Conservation (phyloP, 2,329 filamentous ascomycete species). For the Fusarium nelsonii region DNA sequence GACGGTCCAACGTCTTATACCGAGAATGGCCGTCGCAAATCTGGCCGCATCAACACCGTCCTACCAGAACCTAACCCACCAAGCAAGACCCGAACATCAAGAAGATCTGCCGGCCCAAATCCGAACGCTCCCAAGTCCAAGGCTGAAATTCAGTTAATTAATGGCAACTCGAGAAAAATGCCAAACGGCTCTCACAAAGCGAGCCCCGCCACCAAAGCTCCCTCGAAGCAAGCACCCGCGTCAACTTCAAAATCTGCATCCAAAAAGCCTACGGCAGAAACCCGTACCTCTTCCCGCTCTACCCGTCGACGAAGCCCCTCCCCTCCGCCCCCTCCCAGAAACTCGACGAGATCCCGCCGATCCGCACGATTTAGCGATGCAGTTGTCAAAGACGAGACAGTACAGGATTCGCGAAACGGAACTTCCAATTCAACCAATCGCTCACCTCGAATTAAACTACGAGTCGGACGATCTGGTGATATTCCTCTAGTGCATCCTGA, state of each 20-base stretch:
- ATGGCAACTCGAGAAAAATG: conserved; percentile 45
- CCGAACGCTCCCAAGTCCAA: conserved; percentile 53
- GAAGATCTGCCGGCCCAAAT: conserved; percentile 55
- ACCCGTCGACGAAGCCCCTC: conserved; percentile 58
- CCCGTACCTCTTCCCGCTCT: conserved; percentile 50
- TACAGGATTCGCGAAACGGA: conserved; percentile 27
- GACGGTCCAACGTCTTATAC: conserved; percentile 90
- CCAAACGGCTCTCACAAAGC: conserved; percentile 46
- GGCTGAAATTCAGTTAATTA: conserved; percentile 45
- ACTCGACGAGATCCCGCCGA: conserved; percentile 59
- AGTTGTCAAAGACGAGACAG: conserved; percentile 33
- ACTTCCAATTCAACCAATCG: conserved; percentile 46
- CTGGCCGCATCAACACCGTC: conserved; percentile 71
- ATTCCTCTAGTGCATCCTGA: conserved; percentile 72
- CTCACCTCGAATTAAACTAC: conserved; percentile 63
- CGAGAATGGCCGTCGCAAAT: conserved; percentile 77
- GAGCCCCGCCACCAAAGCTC: conserved; percentile 45
- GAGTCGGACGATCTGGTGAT: conserved; percentile 53
- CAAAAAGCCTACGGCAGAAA: conserved; percentile 48
- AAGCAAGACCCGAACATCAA: conserved; percentile 65
- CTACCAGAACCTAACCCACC: conserved; percentile 65
- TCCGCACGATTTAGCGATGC: conserved; percentile 56
- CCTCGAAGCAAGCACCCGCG: conserved; percentile 39
- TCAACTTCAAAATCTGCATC: conserved; percentile 50
- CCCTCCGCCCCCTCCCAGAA: conserved; percentile 56